A percentile compares a stretch with the other conserved stretches of the same genome.
phyloP scores from a whole-genome alignment of 495 filamentous ascomycete species.

The Daldinia bambusicola region DNA sequence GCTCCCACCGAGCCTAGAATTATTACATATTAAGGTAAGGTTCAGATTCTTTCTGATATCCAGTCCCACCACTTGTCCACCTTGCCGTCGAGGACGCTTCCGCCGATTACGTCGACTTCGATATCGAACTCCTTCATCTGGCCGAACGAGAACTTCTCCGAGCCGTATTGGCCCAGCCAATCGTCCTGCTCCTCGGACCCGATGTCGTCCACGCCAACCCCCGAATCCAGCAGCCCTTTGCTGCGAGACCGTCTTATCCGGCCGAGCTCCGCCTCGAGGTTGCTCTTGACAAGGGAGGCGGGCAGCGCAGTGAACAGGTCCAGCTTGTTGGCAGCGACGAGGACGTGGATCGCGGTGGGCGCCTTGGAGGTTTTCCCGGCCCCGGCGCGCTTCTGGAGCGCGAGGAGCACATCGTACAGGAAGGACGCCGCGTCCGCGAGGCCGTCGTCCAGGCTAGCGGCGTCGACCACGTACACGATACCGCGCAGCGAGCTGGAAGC shows the following conservation, averaged over 20 bases:
- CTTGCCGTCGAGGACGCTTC: conserved; percentile 77
- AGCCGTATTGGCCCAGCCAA: conserved; percentile 82
- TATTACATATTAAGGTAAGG: background rate
- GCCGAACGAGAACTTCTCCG: conserved; percentile 79
- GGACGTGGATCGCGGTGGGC: conserved; percentile 72
- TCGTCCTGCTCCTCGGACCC: conserved; percentile 75
- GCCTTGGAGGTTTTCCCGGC: conserved; percentile 67
- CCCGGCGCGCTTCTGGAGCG: conserved; percentile 78
- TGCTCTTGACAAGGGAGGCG: conserved; percentile 75
- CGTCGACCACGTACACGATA: conserved; percentile 87
- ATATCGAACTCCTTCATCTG: conserved; percentile 86
- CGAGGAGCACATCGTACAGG: conserved; percentile 83
- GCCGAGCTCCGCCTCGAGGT: conserved; percentile 83
- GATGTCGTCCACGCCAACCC: conserved; percentile 66
- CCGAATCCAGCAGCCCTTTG: conserved; percentile 83
- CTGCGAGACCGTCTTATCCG: conserved; percentile 79
- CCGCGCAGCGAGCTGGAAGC: conserved; percentile 55
- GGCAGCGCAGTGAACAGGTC: conserved; percentile 95
- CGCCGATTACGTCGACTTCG: conserved; percentile 79
- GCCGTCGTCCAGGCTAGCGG: conserved; percentile 69
- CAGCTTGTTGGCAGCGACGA: conserved; percentile 92
- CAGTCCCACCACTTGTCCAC: conserved; percentile 89
- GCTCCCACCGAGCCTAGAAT: background rate
- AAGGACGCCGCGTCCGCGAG: conserved; percentile 62
- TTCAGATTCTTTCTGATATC: conserved; percentile 64